Evolutionary conservation across 176 grass and related monocot genomes (phyloP).

Genomic region (Tillandsia fasciculata): DNA sequence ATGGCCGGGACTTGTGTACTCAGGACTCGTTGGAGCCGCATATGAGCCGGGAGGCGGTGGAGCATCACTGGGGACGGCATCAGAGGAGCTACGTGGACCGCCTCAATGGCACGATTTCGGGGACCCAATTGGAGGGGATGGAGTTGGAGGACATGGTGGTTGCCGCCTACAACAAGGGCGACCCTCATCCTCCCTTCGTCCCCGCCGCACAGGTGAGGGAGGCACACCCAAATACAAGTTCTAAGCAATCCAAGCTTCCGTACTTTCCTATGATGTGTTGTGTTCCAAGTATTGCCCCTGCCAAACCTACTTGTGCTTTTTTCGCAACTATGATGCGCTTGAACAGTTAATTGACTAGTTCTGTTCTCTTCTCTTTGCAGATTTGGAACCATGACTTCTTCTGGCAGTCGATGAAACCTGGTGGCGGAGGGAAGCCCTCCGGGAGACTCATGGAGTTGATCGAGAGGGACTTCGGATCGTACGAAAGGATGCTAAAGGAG

Average conservation of each 20-base stretch:
- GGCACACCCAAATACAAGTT: too few relatives aligned
- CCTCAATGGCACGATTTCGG: constrained; percentile 58
- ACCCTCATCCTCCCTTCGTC: constrained; percentile 52
- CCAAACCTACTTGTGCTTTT: too few relatives aligned
- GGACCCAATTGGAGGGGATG: constrained; percentile 65
- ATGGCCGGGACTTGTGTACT: neutral
- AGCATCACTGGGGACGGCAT: constrained; percentile 66
- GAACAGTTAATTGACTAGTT: too few relatives aligned
- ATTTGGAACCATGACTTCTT: constrained; percentile 98
- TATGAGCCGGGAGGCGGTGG: constrained; percentile 67
- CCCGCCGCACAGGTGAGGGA: constrained; percentile 80
- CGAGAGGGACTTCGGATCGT: constrained; percentile 79
- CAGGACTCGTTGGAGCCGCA: constrained; percentile 73
- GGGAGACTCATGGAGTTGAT: constrained; percentile 52
- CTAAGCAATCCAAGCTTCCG: too few relatives aligned
- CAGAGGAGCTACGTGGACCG: constrained; percentile 47
- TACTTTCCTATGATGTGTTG: too few relatives aligned
- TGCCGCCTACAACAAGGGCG: constrained; percentile 63
- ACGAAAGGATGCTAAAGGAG: constrained; percentile 42
- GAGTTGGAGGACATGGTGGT: constrained; percentile 56
- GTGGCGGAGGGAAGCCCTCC: constrained; percentile 42
- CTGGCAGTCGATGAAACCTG: constrained; percentile 77
- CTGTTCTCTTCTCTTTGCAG: constrained; percentile 18
- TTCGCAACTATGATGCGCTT: too few relatives aligned
- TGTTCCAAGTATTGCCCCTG: too few relatives aligned